Evolutionary conservation across 2,329 filamentous ascomycete genomes (phyloP).

Genomic region (Ascochyta lentis): DNA sequence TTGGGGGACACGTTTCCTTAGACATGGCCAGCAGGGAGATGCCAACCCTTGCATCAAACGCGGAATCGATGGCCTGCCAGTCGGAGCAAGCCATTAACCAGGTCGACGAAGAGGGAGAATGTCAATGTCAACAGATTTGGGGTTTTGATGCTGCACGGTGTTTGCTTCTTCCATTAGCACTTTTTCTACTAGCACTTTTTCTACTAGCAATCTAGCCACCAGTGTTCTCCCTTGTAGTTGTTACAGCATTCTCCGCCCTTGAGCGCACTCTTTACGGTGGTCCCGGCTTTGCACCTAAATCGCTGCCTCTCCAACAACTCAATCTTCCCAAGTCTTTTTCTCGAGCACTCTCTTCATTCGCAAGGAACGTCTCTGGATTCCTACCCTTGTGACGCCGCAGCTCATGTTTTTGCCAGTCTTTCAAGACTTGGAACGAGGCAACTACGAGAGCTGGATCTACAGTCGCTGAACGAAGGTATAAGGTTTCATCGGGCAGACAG

Average conservation of each 20-base stretch:
- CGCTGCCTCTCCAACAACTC: slow-evolving; percentile 36
- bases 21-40: too few species aligned
- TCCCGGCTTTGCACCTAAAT: slow-evolving; percentile 22
- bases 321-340: slow-evolving; percentile 30
- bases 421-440: slow-evolving; percentile 42
- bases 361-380: slow-evolving; percentile 26
- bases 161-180: too few species aligned
- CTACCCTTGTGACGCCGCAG: slow-evolving; percentile 30
- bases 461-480: slow-evolving; percentile 32
- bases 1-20: too few species aligned
- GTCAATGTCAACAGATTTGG: too few species aligned
- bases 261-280: slow-evolving; percentile 16
- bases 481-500: slow-evolving; percentile 38
- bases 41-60: too few species aligned
- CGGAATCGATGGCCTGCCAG: too few species aligned
- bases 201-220: too few species aligned
- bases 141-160: too few species aligned
- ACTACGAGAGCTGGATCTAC: slow-evolving; percentile 39
- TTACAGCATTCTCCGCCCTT: slow-evolving; percentile 16
- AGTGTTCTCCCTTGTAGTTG: too few species aligned
- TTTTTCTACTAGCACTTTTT: too few species aligned
- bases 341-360: slow-evolving; percentile 31
- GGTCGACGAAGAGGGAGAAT: too few species aligned
- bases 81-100: too few species aligned
- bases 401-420: slow-evolving; percentile 43